Base-by-base conservation (phyloP, 768 basidiomycete species). In the Macrolepiota fuliginosa region DNA sequence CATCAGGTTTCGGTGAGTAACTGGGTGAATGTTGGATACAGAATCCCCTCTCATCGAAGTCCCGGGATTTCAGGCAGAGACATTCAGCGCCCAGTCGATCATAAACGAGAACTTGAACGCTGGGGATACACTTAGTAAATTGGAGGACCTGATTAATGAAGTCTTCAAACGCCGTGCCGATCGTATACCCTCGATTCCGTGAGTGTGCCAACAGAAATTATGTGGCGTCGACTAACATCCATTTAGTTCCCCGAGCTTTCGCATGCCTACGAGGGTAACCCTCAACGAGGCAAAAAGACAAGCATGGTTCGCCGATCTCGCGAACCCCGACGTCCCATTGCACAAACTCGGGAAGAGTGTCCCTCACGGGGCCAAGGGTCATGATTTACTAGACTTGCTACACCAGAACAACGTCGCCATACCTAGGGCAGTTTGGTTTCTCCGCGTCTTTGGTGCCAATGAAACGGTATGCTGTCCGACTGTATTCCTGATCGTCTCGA, bases 381-480 rank as follows among this genome's bases (percentile, higher is more conserved):
- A 89, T 64, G 92, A 93, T 67, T 80, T 94, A 29, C 76, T 95
- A 54, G 92, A 94, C 63, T 76, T 94, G 46, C 73, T 95, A 32
- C 90, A 94, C 58, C 78, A 80, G 5, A 86, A 92, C 57, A 83
- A 87, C 60, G 89, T 94, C 27, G 89, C 88, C 5, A 89, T 92
- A 36, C 81, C 89, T 1, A 82, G 93, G 49, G 93, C 93, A 3
- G 85, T 94, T 6, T 95, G 93, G 93, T 91, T 94, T 69, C 77
- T 94, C 27, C 83, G 92, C 19, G 91, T 93, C 3, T 85, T 93
- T 67, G 93, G 93, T 25, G 91, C 89, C 19, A 93, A 94, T 66
- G 93, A 95, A 74, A 91, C 90, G 53, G 91, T 92, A 69, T 50
- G 76, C 62, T 49, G 4, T 49, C 22, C 12, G 9, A 3, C 13